Evolutionary conservation across 345 rosid species (phyloP).

Genomic region (Passiflora organensis): DNA sequence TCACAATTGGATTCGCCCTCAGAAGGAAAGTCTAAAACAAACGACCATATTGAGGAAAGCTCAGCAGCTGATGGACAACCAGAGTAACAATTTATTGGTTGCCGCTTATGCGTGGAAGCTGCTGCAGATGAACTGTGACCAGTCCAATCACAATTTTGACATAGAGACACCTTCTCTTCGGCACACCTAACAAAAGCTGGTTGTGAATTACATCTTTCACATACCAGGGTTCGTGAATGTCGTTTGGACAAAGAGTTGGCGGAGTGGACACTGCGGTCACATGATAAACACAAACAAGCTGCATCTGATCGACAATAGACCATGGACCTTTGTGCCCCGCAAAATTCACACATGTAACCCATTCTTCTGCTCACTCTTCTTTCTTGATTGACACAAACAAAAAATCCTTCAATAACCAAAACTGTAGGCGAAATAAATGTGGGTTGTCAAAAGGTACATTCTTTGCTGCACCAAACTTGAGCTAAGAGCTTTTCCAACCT

Average conservation of each 20-base stretch:
- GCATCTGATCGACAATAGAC: conserved; percentile 94
- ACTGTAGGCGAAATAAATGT: conserved; percentile 13
- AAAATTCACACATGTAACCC: conserved; percentile 93
- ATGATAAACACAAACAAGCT: conserved; percentile 89
- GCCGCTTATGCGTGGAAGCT: conserved; percentile 61
- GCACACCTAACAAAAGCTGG: conserved; percentile 77
- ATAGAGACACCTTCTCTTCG: conserved; percentile 76
- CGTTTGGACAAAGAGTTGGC: conserved; percentile 91
- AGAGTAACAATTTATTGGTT: conserved; percentile 65
- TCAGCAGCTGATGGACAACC: conserved; percentile 92
- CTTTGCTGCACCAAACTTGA: conserved; percentile 11
- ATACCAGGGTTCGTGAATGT: conserved; percentile 78
- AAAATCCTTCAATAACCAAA: conserved; percentile 11
- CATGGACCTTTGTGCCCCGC: conserved; percentile 84
- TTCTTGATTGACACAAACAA: conserved; percentile 10
- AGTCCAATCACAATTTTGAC: conserved; percentile 94
- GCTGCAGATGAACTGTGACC: conserved; percentile 58
- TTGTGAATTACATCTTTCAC: conserved; percentile 84
- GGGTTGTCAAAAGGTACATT: conserved; percentile 20
- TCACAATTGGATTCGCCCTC: conserved; percentile 57
- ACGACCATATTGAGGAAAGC: conserved; percentile 88
- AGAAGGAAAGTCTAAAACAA: conserved; percentile 47
- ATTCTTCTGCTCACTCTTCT: conserved; percentile 28
- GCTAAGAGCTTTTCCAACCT: conserved; percentile 15
- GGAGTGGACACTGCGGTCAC: conserved; percentile 88